Evolutionary conservation across 345 rosid species (phyloP), one percentile per base, ranked within the genome.

Genomic region (Eucalyptus melliodora): DNA sequence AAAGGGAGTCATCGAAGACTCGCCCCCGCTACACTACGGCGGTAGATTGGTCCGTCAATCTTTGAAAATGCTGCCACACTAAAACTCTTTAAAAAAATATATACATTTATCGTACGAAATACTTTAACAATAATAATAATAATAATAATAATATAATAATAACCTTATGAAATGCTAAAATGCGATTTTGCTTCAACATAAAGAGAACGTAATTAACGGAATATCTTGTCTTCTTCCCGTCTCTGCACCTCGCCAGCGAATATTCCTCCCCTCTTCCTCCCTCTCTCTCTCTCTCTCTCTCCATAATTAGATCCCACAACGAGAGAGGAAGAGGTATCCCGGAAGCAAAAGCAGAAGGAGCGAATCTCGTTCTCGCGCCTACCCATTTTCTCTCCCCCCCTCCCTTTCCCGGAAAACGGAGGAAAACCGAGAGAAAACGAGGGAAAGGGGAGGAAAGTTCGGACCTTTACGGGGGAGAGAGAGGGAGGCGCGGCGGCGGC

Each of bases 381-480:
- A 11, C 83, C 87, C 49, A 89, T 55, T 86, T 37, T 83, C 87
- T 86, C 86, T 31, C 86, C 89, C 85, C 80, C 81, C 59, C 88
- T 55, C 45, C 45, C 59, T 83, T 83, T 88, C 80, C n/a, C 37
- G 65, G 47, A 3, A 55, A 88, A 47, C 24, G 45, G 30, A 62
- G 88, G 80, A 82, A 51, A 83, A 45, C 81, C 37, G 83, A 72
- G 40, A n/a, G 30, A 49, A 50, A 30, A 23, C 59, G 51, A 86
- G 89, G 87, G 89, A 83, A 90, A 87, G 91, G 87, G 59, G 69
- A 90, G 88, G 91, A 90, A 90, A 72, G 91, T 44, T 65, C n/a
- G 87, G 44, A 86, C 15, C 87, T 59, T 49, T 44, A 67, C 83
- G 88, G 53, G 88, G 90, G 92, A 88, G 88, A 91, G 92, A 87